phyloP scores from a whole-genome alignment of 768 basidiomycete genomes.

The Boletus edulis region DNA sequence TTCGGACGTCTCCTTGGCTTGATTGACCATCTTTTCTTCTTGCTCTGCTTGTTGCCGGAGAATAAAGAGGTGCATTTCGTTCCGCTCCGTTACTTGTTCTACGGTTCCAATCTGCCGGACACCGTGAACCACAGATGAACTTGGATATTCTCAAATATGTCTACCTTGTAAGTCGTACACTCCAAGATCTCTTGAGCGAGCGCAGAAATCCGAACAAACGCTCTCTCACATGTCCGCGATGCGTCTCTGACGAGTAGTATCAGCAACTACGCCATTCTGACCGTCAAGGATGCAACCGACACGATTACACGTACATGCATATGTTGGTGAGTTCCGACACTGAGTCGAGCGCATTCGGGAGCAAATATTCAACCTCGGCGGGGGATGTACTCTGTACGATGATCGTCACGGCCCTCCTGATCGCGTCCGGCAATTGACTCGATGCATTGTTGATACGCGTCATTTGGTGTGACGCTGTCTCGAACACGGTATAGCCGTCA shows the following conservation, averaged over 20 bases:
- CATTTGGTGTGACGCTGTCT: slow-evolving; percentile 19
- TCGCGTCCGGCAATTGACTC: slow-evolving; percentile 14
- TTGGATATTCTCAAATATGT: too few species aligned
- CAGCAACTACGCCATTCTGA: too few species aligned
- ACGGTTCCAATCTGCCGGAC: slow-evolving; percentile 8
- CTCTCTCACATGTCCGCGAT: slow-evolving; percentile 13
- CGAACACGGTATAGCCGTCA: slow-evolving; percentile 20
- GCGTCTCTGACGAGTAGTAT: slow-evolving; percentile 5
- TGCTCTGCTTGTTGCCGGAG: slow-evolving; percentile 13
- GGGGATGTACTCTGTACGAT: slow-evolving; percentile 12
- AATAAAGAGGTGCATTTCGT: slow-evolving; percentile 16
- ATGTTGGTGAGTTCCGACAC: slow-evolving; percentile 18
- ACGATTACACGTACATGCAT: slow-evolving; percentile 8
- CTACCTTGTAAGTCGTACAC: slow-evolving; percentile 15
- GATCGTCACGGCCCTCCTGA: slow-evolving; percentile 14
- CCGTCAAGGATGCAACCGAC: too few species aligned
- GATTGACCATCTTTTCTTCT: slow-evolving; percentile 9
- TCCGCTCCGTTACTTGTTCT: slow-evolving; percentile 7
- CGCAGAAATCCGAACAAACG: slow-evolving; percentile 11
- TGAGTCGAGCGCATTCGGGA: slow-evolving; percentile 19
- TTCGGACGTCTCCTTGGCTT: slow-evolving; percentile 15
- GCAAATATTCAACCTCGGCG: slow-evolving; percentile 9
- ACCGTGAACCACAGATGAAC: too few species aligned
- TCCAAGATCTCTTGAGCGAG: slow-evolving; percentile 20
- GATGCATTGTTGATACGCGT: slow-evolving; percentile 21